These are phyloP conservation scores for Zygosaccharomyces sapae DNA, from an alignment of 1,139 yeast species.

Conservation along the genomic window DNA sequence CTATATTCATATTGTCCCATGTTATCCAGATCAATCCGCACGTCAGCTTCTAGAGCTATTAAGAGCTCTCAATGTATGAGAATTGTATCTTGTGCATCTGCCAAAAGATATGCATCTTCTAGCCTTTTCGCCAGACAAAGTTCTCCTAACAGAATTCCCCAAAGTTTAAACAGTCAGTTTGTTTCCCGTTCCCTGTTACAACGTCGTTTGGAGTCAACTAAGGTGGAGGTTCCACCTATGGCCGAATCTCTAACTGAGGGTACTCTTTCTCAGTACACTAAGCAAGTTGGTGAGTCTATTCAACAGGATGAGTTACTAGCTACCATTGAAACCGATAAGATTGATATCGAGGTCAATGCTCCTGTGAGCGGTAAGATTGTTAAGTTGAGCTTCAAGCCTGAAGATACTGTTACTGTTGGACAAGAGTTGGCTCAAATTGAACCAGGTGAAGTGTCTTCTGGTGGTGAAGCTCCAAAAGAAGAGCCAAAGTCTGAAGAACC, in stretches of 20 bases:
- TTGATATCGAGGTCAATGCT: conserved; percentile 94
- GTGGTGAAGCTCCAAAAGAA: conserved; percentile 44
- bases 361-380: conserved; percentile 89
- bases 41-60: conserved; percentile 9
- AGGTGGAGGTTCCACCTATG: conserved; percentile 95
- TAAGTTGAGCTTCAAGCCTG: conserved; percentile 77
- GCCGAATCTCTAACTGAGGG: conserved; percentile 99
- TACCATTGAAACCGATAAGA: conserved; percentile 97
- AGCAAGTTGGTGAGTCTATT: conserved; percentile 85
- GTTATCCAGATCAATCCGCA: conserved; percentile 17
- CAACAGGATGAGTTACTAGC: conserved; percentile 88
- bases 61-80: conserved; percentile 8
- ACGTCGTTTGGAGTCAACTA: conserved; percentile 36
- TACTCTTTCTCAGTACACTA: conserved; percentile 74
- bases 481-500: conserved; percentile 38
- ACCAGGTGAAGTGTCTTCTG: conserved; percentile 81
- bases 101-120: conserved; percentile 13
- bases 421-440: conserved; percentile 88
- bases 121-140: conserved; percentile 7
- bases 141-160: background rate
- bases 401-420: conserved; percentile 94
- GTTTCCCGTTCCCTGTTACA: conserved; percentile 7
- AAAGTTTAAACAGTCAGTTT: conserved; percentile 4
- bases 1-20: conserved; percentile 5
- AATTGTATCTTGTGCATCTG: conserved; percentile 7